Evolutionary conservation across 2,329 filamentous ascomycete species (phyloP), one percentile per base, ranked within the genome.

Genomic region (Fusarium sp.): DNA sequence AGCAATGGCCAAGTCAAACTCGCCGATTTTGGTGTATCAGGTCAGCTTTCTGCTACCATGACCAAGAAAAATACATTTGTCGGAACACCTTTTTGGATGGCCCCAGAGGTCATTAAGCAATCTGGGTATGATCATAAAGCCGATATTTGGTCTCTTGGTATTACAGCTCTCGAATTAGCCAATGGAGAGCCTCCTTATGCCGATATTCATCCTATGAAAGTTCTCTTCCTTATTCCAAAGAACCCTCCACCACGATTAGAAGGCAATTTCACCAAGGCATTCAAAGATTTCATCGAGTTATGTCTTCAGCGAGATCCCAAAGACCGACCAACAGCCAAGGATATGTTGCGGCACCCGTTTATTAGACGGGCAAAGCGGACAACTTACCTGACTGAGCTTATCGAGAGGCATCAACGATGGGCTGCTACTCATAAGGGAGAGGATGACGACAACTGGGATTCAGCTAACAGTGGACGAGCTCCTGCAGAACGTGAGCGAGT

Each of bases 21-120:
- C 64, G 96, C 96, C 20, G 96, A 99, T 82, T 99, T 99, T 84
- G 96, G 96, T 66, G 96, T 99, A 12, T 98, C 96, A 3, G 96
- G 96, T 35, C 96, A 98, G 84, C 88, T 98, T 28, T 97, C 96
- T 15, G 96, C 96, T 12, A 99, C 96, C 56, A 98, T 98, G 95
- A 98, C 96, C 72, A 98, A 98, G 88, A 98, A 98, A 86, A 98
- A 98, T 81, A 98, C 96, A 0, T 99, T 98, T 82, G 96, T 99
- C 38, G 96, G 96, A 39, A 98, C 96, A 0, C 96, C 96, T 3
- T 99, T 98, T 82, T 99, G 96, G 96, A 99, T 99, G 96, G 96
- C 96, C 6, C 96, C 96, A 17, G 96, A 99, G 84, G 96, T 98
- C 63, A 99, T 99, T 83, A 98, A 98, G 84, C 96, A 99, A 82